These are phyloP conservation scores for Neocucurbitaria cava DNA, from an alignment of 2,329 filamentous ascomycete species.

Conservation along the genomic window DNA sequence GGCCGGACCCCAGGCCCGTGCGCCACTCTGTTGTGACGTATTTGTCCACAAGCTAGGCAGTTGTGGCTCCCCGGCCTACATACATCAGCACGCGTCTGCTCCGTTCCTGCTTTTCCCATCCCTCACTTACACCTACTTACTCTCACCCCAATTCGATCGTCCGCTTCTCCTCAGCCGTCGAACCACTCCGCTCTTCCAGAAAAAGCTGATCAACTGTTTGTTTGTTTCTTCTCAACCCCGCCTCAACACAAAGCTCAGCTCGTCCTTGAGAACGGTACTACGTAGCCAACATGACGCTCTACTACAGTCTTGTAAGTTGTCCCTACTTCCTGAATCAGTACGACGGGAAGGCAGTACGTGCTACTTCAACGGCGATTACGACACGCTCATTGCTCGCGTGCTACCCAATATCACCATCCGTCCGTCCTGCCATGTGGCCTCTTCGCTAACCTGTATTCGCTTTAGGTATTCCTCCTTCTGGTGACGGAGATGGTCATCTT, in stretches of 20 bases:
- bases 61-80: conserved; percentile 28
- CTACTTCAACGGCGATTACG: background rate
- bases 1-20: conserved; percentile 10
- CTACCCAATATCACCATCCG: background rate
- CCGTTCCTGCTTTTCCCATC: conserved; percentile 23
- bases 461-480: conserved; percentile 81
- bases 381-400: conserved; percentile 10
- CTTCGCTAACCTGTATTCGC: conserved; percentile 35
- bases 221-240: conserved; percentile 27
- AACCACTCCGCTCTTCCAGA: background rate
- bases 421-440: conserved; percentile 13
- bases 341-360: background rate
- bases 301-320: conserved; percentile 69
- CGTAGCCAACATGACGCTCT: conserved; percentile 68
- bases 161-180: background rate
- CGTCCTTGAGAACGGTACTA: conserved; percentile 30
- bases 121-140: conserved; percentile 14
- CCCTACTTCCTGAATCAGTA: background rate
- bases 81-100: conserved; percentile 27
- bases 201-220: conserved; percentile 1
- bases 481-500: conserved; percentile 85
- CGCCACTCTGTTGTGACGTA: conserved; percentile 40
- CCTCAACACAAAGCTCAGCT: conserved; percentile 28
- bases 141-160: conserved; percentile 3
- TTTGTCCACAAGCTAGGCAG: conserved; percentile 41